A percentile compares a stretch with the other conserved stretches of the same genome.
Evolutionary conservation across 139 green algal species (phyloP).

Genomic region (Yamagishiella unicocca): DNA sequence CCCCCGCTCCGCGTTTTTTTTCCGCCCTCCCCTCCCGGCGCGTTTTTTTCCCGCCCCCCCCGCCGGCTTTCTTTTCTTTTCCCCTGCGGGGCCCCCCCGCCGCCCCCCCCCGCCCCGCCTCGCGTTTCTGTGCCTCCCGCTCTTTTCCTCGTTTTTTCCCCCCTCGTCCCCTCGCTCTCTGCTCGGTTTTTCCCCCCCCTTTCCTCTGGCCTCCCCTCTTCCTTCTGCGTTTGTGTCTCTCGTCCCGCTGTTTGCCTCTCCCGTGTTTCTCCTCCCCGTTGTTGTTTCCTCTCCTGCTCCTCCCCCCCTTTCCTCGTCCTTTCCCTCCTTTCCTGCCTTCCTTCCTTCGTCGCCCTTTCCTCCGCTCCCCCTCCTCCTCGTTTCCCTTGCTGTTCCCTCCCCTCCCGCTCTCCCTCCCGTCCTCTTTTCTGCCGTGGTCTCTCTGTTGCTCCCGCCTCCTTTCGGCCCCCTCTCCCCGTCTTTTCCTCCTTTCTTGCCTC

Average conservation of each 20-base stretch:
- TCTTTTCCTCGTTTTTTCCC: background rate
- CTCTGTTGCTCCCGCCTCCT: background rate
- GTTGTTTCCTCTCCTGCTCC: background rate
- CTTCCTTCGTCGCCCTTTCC: background rate
- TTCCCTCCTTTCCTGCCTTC: background rate
- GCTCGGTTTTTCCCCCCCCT: background rate
- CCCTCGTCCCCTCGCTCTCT: background rate
- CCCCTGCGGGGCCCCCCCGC: background rate
- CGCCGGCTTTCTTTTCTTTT: background rate
- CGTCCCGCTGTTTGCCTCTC: background rate
- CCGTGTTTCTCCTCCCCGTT: background rate
- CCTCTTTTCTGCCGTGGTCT: too few relatives aligned
- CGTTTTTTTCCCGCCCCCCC: background rate
- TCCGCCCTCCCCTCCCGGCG: too few relatives aligned
- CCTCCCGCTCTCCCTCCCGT: background rate
- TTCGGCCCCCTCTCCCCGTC: background rate
- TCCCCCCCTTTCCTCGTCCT: background rate
- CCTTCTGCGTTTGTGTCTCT: background rate
- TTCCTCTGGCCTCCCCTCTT: background rate
- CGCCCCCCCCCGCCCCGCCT: background rate
- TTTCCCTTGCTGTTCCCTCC: background rate
- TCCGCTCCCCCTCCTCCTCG: background rate
- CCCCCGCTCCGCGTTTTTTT: background rate
- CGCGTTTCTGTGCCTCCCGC: background rate
- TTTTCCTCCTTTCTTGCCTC: background rate